A percentile compares a stretch with the other conserved stretches of the same genome.
Evolutionary conservation across 129 eudicot genomes (phyloP).

Genomic region (Pseudognaphalium luteoalbum): DNA sequence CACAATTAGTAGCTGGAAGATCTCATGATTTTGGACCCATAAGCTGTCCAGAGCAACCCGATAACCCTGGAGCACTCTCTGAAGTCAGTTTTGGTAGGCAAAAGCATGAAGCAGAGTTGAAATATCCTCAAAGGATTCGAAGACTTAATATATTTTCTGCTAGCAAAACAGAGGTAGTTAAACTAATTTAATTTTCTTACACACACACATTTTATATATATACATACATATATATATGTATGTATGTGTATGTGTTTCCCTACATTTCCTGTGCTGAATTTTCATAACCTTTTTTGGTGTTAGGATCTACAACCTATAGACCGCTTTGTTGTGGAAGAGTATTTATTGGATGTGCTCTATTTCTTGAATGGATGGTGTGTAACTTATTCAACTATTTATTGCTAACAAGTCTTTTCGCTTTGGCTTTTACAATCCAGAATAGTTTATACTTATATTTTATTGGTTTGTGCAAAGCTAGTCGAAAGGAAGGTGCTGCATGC

Average conservation of each 20-base stretch:
- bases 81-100: constrained; percentile 65
- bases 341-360: constrained; percentile 81
- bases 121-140: constrained; percentile 89
- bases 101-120: constrained; percentile 87
- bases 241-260: neutral
- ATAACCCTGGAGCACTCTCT: constrained; percentile 44
- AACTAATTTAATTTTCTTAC: neutral
- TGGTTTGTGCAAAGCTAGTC: constrained; percentile 94
- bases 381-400: constrained; percentile 13
- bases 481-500: constrained; percentile 96
- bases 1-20: constrained; percentile 89
- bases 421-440: neutral
- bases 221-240: no score
- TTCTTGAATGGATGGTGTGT: constrained; percentile 94
- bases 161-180: constrained; percentile 75
- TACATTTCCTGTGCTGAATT: neutral
- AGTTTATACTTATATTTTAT: constrained; percentile 37
- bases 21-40: constrained; percentile 87
- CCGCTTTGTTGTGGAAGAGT: constrained; percentile 94
- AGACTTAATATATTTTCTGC: constrained; percentile 91
- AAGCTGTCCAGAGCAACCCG: constrained; percentile 72
- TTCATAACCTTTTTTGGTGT: constrained; percentile 23
- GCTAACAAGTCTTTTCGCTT: neutral
- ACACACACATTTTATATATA: neutral
- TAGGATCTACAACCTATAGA: constrained; percentile 88